Evolutionary conservation across 2,329 filamentous ascomycete genomes (phyloP).

Genomic region (Talaromyces piceae): DNA sequence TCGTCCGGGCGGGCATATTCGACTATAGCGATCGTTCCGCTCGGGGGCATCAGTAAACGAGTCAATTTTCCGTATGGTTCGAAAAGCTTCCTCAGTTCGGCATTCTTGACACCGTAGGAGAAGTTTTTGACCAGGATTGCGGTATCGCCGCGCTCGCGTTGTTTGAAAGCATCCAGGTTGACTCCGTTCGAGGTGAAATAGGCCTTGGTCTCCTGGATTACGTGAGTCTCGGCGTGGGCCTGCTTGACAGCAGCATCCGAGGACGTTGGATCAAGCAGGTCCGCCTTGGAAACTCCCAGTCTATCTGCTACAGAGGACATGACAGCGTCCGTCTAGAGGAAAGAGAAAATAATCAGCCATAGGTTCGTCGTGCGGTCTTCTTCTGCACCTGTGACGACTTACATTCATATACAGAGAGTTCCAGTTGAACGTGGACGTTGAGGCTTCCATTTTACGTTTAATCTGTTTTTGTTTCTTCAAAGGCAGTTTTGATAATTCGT

Average conservation of each 20-base stretch:
- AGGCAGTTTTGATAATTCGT: constrained; percentile 80
- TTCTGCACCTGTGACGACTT: constrained; percentile 21
- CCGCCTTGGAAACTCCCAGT: constrained; percentile 82
- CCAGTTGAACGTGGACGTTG: constrained; percentile 82
- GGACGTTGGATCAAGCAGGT: constrained; percentile 90
- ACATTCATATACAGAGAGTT: constrained; percentile 99
- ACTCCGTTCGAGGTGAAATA: constrained; percentile 86
- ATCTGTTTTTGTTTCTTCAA: constrained; percentile 92
- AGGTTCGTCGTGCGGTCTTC: constrained; percentile 10
- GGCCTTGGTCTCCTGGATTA: constrained; percentile 91
- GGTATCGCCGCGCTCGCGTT: constrained; percentile 72
- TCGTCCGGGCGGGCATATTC: constrained; percentile 75
- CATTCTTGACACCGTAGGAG: constrained; percentile 68
- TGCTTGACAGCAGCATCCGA: constrained; percentile 93
- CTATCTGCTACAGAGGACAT: constrained; percentile 82
- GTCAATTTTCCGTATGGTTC: constrained; percentile 77
- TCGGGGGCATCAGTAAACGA: constrained; percentile 82
- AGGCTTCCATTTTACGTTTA: constrained; percentile 72
- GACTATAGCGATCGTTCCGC: constrained; percentile 87
- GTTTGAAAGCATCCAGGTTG: constrained; percentile 86
- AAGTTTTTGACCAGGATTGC: constrained; percentile 94
- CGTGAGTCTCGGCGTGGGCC: constrained; percentile 88
- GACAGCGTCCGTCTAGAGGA: constrained; percentile 70
- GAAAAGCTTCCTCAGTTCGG: constrained; percentile 73
- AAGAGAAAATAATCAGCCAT: constrained; percentile 13